phyloP scores from a whole-genome alignment of 2,329 filamentous ascomycete genomes.

The Sporothrix globosa region DNA sequence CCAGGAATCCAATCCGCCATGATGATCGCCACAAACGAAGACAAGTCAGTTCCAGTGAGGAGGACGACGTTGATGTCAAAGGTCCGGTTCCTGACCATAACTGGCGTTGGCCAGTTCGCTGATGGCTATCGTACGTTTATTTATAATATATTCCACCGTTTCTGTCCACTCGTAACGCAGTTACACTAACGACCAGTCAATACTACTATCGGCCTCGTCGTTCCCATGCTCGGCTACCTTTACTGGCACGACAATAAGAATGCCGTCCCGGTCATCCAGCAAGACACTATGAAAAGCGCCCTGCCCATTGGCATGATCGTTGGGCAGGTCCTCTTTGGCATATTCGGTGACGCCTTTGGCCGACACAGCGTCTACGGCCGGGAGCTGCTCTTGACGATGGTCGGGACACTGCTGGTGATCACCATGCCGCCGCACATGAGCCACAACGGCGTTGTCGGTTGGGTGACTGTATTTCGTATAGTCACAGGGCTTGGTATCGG shows the following conservation, averaged over 20 bases:
- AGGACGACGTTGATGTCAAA: background rate
- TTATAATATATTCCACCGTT: background rate
- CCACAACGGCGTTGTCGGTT: background rate
- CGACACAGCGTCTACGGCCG: constrained; percentile 44
- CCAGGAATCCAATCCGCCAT: background rate
- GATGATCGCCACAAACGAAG: background rate
- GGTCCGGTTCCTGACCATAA: constrained; percentile 5
- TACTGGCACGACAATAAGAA: constrained; percentile 27
- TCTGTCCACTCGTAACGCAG: too few relatives aligned
- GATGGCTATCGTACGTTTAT: background rate
- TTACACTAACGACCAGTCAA: background rate
- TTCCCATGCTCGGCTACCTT: constrained; percentile 26
- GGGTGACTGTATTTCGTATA: constrained; percentile 26
- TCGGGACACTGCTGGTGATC: constrained; percentile 3
- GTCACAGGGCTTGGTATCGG: constrained; percentile 33
- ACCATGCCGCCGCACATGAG: constrained; percentile 8
- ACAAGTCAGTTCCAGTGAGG: background rate
- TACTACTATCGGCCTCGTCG: constrained; percentile 18
- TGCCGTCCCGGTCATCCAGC: constrained; percentile 55
- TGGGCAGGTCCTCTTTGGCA: constrained; percentile 66
- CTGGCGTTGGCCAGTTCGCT: constrained; percentile 3
- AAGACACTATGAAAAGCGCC: constrained; percentile 68
- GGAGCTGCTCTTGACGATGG: background rate
- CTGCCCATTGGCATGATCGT: constrained; percentile 67
- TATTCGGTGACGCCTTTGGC: constrained; percentile 63